These are phyloP conservation scores for Sporothrix brasiliensis DNA, from an alignment of 2,329 filamentous ascomycete species.

Conservation along the genomic window DNA sequence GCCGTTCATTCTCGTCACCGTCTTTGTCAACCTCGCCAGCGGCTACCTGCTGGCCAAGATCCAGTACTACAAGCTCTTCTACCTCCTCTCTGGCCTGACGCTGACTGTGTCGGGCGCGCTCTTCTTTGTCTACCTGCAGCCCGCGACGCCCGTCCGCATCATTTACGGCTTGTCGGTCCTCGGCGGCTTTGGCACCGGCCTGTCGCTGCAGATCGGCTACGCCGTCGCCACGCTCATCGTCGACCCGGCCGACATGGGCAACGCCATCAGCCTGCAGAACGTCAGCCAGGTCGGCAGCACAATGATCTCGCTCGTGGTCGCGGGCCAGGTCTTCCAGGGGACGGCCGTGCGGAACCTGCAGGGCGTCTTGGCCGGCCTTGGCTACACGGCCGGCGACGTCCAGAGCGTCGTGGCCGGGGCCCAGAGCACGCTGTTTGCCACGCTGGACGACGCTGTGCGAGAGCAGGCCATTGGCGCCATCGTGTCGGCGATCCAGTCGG, in stretches of 20 bases:
- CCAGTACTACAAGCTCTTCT: conserved; percentile 37
- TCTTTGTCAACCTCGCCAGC: conserved; percentile 38
- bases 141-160: conserved; percentile 28
- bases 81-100: conserved; percentile 34
- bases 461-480: conserved; percentile 39
- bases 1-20: conserved; percentile 43
- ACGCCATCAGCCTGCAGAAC: conserved; percentile 40
- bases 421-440: conserved; percentile 16
- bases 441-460: background rate
- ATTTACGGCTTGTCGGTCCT: conserved; percentile 38
- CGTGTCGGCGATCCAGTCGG: conserved; percentile 35
- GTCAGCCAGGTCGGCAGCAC: conserved; percentile 40
- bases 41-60: conserved; percentile 29
- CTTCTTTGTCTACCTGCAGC: conserved; percentile 35
- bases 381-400: background rate
- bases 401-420: conserved; percentile 16
- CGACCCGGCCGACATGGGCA: conserved; percentile 32
- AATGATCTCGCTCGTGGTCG: conserved; percentile 39
- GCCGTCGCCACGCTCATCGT: conserved; percentile 39
- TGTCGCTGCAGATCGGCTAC: conserved; percentile 40
- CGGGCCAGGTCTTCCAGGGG: conserved; percentile 38
- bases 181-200: conserved; percentile 36
- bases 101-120: conserved; percentile 35
- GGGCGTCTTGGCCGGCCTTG: background rate
- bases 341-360: conserved; percentile 12